A percentile compares a stretch with the other conserved stretches of the same genome.
Evolutionary conservation across 2,329 filamentous ascomycete genomes (phyloP).

Genomic region (Penicillium sp.): DNA sequence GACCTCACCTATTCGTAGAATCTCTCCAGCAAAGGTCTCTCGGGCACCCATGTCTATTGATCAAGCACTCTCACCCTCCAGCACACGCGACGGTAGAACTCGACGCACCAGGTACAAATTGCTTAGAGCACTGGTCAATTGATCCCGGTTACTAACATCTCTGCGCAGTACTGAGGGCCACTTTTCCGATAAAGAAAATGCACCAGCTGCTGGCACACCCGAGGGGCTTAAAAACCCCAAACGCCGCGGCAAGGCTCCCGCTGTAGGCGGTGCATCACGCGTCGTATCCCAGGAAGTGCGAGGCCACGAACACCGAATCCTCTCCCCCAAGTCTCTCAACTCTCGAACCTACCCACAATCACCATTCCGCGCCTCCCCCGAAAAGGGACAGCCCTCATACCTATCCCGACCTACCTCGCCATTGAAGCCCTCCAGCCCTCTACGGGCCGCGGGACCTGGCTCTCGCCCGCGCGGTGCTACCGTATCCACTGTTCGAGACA

Average conservation of each 20-base stretch:
- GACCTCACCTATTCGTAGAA: slow-evolving; percentile 38
- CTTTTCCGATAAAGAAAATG: slow-evolving; percentile 77
- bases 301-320: slow-evolving; percentile 61
- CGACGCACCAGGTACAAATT: slow-evolving; percentile 38
- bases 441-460: slow-evolving; percentile 36
- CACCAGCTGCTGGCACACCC: slow-evolving; percentile 37
- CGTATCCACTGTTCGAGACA: slow-evolving; percentile 33
- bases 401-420: slow-evolving; percentile 65
- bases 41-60: slow-evolving; percentile 38
- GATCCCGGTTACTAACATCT: slow-evolving; percentile 5
- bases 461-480: slow-evolving; percentile 30
- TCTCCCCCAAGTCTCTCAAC: slow-evolving; percentile 84
- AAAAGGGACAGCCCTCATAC: slow-evolving; percentile 55
- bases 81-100: slow-evolving; percentile 35
- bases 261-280: slow-evolving; percentile 44
- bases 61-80: slow-evolving; percentile 34
- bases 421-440: slow-evolving; percentile 57
- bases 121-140: slow-evolving; percentile 14
- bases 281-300: slow-evolving; percentile 48
- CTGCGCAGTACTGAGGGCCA: slow-evolving; percentile 63
- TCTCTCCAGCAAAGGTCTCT: slow-evolving; percentile 35
- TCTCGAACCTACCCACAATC: slow-evolving; percentile 68
- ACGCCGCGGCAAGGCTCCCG: slow-evolving; percentile 59
- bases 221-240: slow-evolving; percentile 68
- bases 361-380: slow-evolving; percentile 50